Evolutionary conservation across 495 filamentous ascomycete genomes (phyloP).

Genomic region (Penicillium chermesinum): DNA sequence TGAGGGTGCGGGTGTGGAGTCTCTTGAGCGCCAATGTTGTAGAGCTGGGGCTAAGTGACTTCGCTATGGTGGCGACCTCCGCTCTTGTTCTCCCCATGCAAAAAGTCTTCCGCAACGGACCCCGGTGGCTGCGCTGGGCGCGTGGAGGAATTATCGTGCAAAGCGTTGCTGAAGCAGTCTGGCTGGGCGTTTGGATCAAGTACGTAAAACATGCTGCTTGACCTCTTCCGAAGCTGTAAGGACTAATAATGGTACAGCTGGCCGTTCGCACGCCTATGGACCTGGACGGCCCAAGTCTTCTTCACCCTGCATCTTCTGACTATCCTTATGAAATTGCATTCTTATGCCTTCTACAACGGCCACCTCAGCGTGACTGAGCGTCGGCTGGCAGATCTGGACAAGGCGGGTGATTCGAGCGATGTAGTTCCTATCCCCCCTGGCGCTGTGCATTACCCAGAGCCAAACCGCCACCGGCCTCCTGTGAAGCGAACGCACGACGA

Average conservation of each 20-base stretch:
- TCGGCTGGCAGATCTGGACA: conserved; percentile 72
- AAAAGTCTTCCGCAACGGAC: conserved; percentile 51
- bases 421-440: conserved; percentile 47
- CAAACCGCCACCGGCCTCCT: conserved; percentile 37
- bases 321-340: conserved; percentile 98
- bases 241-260: too few species aligned
- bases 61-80: conserved; percentile 75
- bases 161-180: conserved; percentile 71
- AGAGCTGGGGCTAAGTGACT: conserved; percentile 78
- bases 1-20: conserved; percentile 79
- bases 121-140: conserved; percentile 63
- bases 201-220: too few species aligned
- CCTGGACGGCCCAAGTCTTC: conserved; percentile 93
- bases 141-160: conserved; percentile 73
- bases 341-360: conserved; percentile 95
- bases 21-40: conserved; percentile 82
- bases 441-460: conserved; percentile 71
- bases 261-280: conserved; percentile 86
- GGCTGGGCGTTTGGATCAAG: conserved; percentile 80
- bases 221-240: too few species aligned
- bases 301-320: conserved; percentile 86
- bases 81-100: conserved; percentile 71
- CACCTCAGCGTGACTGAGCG: conserved; percentile 84
- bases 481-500: conserved; percentile 30
- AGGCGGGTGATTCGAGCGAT: conserved; percentile 55